Evolutionary conservation across 2,329 filamentous ascomycete species (phyloP), one percentile per base, ranked within the genome.

Genomic region (Penicillium sp.): DNA sequence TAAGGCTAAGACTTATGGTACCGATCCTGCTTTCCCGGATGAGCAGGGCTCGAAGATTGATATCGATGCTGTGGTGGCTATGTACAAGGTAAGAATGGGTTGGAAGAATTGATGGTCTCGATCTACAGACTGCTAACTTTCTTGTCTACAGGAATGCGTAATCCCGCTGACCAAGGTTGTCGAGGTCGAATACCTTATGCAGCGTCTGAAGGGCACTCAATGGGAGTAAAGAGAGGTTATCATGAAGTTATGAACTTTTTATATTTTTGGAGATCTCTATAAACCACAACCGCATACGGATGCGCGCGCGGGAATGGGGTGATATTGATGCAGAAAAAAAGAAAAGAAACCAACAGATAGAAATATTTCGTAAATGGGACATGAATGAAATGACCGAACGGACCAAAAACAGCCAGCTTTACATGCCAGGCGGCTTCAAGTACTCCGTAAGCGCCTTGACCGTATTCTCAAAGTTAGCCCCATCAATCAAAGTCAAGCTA

Each of bases 151-250:
- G 78, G 88, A 84, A 87, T 97, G 76, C 79, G 93, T 99, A 63
- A 99, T 99, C 70, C 95, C 95, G 0, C 80, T 98, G 76, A 99
- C 95, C n/a, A 99, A 99, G 79, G 90, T 93, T 66, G 94, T 99
- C 44, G 95, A 99, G 83, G 93, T 99, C 10, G 95, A 99, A 72
- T 99, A 99, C 77, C 83, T 99, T 70, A 96, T 99, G 92, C 92
- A 98, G 79, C 86, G 95, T 66, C 81, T 99, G 58, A 86, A 81
- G 68, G 81, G 80, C 30, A 83, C 81, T 3, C 65, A 82, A 71
- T 83, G 81, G 81, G 79, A 82, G 65, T 81, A 65, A 75, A 51
- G 12, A 28, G 44, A 26, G 24, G 58, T 45, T 59, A 38, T 60
- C 58, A 68, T 61, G 63, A 66, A 63, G 38, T 64, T 64, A 65